Base-by-base conservation (phyloP, 1,284 basidiomycete species). In the Ustilago xerochloae region DNA sequence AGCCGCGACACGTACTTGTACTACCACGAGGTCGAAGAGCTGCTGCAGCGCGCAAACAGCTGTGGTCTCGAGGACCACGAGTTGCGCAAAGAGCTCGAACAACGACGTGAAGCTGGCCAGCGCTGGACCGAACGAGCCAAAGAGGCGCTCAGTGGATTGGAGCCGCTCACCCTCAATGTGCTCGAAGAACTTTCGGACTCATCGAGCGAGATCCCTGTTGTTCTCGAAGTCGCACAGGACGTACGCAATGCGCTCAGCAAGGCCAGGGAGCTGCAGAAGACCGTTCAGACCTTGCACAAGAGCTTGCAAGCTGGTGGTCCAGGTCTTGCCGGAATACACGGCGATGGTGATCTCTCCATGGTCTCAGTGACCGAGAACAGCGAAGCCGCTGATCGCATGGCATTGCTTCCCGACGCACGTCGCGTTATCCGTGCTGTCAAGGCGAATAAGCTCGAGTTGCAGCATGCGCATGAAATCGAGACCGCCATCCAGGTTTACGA, bases 11-110 rank as follows among this genome's bases (percentile, higher is more conserved):
- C 61, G 49, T 78, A 75, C 38, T 66, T 81, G 15, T 68, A 78
- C 51, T 55, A 67, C 48, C 68, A 73, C 36, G 82, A 83, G 32
- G 80, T 80, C 4, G 90, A 91, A 38, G 90, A 93, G 72, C 88
- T 93, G 53, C 85, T 92, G 26, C 85, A 86, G 2, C 90, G 92
- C 28, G 91, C 90, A 22, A 87, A 87, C n/a, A 86, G 87, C 4
- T 92, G 90, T 84, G 88, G 88, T 56, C 85, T 94, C n/a, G 80
- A 87, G 9, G 74, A 86, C 10, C 63, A 77, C 35, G 60, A 60
- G 35, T 39, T 75, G 33, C 48, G 69, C 33, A 55, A 47, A 12
- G 61, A 70, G 7, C 74, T 83, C 22, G 53, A 63, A 28, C 50
- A 61, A 24, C 67, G 69, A 12, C 60, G 51, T 24, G 52, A 59